These are phyloP conservation scores for Arabidopsis arenosa DNA, from an alignment of 345 rosid genomes.

Conservation along the genomic window DNA sequence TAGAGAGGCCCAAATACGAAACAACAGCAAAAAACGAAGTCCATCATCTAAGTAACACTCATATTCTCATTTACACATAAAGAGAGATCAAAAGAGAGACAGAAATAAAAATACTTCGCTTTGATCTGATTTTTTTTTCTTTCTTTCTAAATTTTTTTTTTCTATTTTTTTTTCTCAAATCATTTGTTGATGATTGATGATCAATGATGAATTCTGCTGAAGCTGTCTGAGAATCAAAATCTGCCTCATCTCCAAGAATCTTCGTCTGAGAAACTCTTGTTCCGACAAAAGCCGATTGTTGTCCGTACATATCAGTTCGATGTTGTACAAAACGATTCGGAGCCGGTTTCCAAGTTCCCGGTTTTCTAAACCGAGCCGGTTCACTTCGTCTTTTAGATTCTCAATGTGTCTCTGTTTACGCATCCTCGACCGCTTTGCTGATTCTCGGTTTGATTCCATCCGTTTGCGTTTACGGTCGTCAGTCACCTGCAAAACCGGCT, in stretches of 20 bases:
- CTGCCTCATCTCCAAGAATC: slow-evolving; percentile 58
- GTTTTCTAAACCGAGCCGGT: slow-evolving; percentile 68
- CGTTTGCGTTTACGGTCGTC: slow-evolving; percentile 78
- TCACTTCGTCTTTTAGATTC: slow-evolving; percentile 70
- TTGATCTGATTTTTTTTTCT: slow-evolving; percentile 2
- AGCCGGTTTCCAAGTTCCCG: slow-evolving; percentile 67
- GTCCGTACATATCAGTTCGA: slow-evolving; percentile 49
- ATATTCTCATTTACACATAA: slow-evolving; percentile 18
- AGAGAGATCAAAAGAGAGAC: slow-evolving; percentile 26
- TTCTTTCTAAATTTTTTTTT: not conserved
- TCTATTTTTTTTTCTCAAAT: not conserved
- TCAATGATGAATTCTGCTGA: slow-evolving; percentile 53
- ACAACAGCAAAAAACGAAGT: not conserved
- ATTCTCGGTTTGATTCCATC: slow-evolving; percentile 90
- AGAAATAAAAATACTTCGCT: slow-evolving; percentile 15
- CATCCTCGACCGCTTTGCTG: slow-evolving; percentile 86
- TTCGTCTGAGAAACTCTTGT: slow-evolving; percentile 58
- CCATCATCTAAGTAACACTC: slow-evolving; percentile 1
- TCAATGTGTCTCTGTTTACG: slow-evolving; percentile 80
- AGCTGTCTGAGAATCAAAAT: slow-evolving; percentile 60
- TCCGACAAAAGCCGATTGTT: slow-evolving; percentile 68
- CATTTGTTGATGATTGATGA: slow-evolving; percentile 32
- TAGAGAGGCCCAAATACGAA: not conserved
- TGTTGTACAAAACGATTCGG: slow-evolving; percentile 49
- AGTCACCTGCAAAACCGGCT: slow-evolving; percentile 38